A percentile compares a stretch with the other conserved stretches of the same genome.
These are phyloP conservation scores for Beauveria rudraprayagi DNA, from an alignment of 2,329 filamentous ascomycete species.

Conservation along the genomic window DNA sequence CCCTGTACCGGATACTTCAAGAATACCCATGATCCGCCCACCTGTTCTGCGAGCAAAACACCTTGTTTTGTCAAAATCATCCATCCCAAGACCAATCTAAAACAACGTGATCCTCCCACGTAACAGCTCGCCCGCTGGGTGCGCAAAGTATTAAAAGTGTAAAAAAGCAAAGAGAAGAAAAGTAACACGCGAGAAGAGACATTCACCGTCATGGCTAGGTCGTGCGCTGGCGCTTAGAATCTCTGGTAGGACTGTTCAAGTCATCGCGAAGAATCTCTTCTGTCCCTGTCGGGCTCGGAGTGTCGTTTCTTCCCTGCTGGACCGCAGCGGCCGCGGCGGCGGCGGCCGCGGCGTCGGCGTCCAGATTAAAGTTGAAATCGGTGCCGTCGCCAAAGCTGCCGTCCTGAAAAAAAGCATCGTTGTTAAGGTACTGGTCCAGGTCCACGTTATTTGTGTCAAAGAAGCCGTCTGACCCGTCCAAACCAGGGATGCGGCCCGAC, in stretches of 20 bases:
- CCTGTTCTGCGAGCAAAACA: background rate
- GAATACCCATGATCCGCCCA: background rate
- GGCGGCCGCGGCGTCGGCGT: slow-evolving; percentile 23
- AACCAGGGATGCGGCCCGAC: slow-evolving; percentile 66
- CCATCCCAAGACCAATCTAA: background rate
- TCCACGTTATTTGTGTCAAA: slow-evolving; percentile 34
- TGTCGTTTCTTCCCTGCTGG: slow-evolving; percentile 22
- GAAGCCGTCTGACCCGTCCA: slow-evolving; percentile 35
- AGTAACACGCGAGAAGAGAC: background rate
- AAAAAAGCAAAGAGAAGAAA: background rate
- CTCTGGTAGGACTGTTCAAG: slow-evolving; percentile 15
- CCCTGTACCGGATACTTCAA: background rate
- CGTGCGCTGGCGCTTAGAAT: slow-evolving; percentile 10
- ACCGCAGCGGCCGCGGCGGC: slow-evolving; percentile 16
- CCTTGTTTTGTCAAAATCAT: background rate
- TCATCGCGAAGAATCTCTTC: slow-evolving; percentile 44
- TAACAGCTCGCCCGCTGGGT: background rate
- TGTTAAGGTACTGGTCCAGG: slow-evolving; percentile 44
- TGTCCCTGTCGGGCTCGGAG: slow-evolving; percentile 39
- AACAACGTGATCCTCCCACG: background rate
- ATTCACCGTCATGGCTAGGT: background rate
- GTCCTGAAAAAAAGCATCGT: slow-evolving; percentile 31
- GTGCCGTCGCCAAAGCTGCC: slow-evolving; percentile 34
- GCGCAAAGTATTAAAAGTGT: background rate
- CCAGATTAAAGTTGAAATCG: slow-evolving; percentile 46